Evolutionary conservation across 306 rosid genomes (phyloP).

Genomic region (Oxytropis ochrocephala): DNA sequence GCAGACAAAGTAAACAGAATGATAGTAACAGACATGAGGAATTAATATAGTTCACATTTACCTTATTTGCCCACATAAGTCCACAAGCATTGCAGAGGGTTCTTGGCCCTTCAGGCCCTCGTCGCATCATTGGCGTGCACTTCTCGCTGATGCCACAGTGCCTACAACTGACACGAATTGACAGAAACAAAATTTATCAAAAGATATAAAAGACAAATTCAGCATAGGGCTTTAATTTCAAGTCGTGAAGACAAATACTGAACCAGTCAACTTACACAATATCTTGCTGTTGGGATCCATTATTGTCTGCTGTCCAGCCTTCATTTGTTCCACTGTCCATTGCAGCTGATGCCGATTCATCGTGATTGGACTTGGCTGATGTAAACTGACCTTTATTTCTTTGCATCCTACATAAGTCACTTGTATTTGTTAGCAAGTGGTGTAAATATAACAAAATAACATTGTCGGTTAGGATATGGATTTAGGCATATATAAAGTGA

Average conservation of each 20-base stretch:
- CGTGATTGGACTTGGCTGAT: conserved; percentile 55
- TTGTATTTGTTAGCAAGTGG: neutral
- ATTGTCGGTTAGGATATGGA: neutral
- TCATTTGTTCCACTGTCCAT: conserved; percentile 52
- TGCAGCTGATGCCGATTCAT: conserved; percentile 50
- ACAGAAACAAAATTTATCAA: conserved; percentile 5
- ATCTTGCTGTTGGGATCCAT: conserved; percentile 60
- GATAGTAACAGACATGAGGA: neutral
- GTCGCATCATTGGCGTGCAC: conserved; percentile 77
- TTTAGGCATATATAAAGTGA: conserved; percentile 3
- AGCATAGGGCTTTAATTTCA: neutral
- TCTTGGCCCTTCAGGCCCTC: conserved; percentile 84
- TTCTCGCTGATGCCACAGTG: conserved; percentile 74
- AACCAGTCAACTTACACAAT: conserved; percentile 49
- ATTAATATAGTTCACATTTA: conserved; percentile 19
- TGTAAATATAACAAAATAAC: conserved; percentile 16
- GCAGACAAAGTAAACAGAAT: conserved; percentile 2
- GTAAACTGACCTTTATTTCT: conserved; percentile 79
- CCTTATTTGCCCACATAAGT: conserved; percentile 91
- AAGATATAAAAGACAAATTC: neutral
- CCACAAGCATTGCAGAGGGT: conserved; percentile 87
- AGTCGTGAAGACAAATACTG: neutral
- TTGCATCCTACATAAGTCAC: conserved; percentile 51
- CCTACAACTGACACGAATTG: conserved; percentile 45
- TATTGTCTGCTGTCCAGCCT: conserved; percentile 38